phyloP scores from a whole-genome alignment of 2,329 filamentous ascomycete genomes.

The Capronia americana region DNA sequence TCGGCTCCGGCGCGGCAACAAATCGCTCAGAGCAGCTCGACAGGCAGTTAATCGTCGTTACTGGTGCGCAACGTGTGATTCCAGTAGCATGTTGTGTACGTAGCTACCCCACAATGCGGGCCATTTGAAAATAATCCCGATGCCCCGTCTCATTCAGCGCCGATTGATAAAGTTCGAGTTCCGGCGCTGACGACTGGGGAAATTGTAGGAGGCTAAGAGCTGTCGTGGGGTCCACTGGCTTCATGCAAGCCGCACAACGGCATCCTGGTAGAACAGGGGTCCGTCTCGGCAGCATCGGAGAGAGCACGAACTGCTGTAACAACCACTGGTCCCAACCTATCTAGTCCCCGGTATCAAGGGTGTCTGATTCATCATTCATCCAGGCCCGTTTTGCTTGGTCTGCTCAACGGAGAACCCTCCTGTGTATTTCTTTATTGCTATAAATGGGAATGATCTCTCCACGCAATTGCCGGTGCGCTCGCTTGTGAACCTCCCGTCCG shows the following conservation, averaged over 20 bases:
- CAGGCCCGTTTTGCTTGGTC: background rate
- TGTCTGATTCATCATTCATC: background rate
- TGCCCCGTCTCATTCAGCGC: background rate
- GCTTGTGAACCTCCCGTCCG: background rate
- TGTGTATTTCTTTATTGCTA: background rate
- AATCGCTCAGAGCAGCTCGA: slow-evolving; percentile 2
- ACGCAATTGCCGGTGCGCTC: background rate
- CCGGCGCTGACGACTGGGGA: background rate
- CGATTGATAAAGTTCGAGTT: background rate
- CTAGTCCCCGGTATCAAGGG: background rate
- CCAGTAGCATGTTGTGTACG: background rate
- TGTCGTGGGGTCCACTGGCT: background rate
- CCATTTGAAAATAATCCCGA: background rate
- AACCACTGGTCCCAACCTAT: background rate
- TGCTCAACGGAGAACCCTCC: background rate
- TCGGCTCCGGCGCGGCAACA: background rate
- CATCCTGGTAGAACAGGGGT: slow-evolving; percentile 15
- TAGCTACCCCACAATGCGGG: background rate
- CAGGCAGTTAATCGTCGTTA: background rate
- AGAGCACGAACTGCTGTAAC: slow-evolving; percentile 16
- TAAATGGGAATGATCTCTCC: slow-evolving; percentile 3
- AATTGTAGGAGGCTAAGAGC: background rate
- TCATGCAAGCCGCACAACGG: slow-evolving; percentile 16
- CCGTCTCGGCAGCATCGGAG: slow-evolving; percentile 11
- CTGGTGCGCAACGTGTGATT: background rate